Evolutionary conservation across 2,329 filamentous ascomycete genomes (phyloP).

Genomic region (Penicillium polonicum): DNA sequence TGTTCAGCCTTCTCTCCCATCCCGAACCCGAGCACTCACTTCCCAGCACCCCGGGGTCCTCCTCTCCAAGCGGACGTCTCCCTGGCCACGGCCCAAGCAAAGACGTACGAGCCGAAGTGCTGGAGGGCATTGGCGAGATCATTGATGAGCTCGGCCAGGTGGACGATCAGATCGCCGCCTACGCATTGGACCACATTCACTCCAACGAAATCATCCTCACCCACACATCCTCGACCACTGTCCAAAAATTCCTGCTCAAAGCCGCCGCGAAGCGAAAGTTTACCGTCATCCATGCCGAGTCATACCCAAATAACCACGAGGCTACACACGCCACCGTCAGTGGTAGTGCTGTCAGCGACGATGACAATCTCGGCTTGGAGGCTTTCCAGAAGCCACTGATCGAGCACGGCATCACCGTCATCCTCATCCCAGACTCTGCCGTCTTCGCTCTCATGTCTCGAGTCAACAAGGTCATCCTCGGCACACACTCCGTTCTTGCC

Average conservation of each 20-base stretch:
- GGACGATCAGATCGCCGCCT: slow-evolving; percentile 86
- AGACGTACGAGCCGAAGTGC: slow-evolving; percentile 83
- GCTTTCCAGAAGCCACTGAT: slow-evolving; percentile 75
- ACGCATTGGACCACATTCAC: slow-evolving; percentile 88
- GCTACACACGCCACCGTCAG: slow-evolving; percentile 63
- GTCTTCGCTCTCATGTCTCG: slow-evolving; percentile 92
- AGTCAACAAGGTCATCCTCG: slow-evolving; percentile 91
- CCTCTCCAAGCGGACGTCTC: slow-evolving; percentile 36
- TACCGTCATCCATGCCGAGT: slow-evolving; percentile 80
- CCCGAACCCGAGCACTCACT: slow-evolving; percentile 49
- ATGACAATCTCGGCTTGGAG: slow-evolving; percentile 48
- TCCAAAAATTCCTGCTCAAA: slow-evolving; percentile 84
- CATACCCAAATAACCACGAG: slow-evolving; percentile 67
- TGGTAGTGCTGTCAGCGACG: slow-evolving; percentile 51
- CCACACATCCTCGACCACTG: slow-evolving; percentile 78
- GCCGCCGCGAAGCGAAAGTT: slow-evolving; percentile 89
- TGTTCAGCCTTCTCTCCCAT: slow-evolving; percentile 84
- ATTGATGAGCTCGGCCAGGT: slow-evolving; percentile 92
- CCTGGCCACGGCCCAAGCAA: slow-evolving; percentile 43
- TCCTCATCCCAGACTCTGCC: slow-evolving; percentile 79
- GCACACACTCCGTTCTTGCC: slow-evolving; percentile 80
- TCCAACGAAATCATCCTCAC: slow-evolving; percentile 90
- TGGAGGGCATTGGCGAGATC: slow-evolving; percentile 92
- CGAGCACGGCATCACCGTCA: slow-evolving; percentile 74
- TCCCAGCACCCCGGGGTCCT: slow-evolving; percentile 37